Percentiles rank a stretch among this genome's conserved stretches.
Evolutionary conservation across 2,329 filamentous ascomycete species (phyloP).

Genomic region (Coleophoma eucalyptorum): DNA sequence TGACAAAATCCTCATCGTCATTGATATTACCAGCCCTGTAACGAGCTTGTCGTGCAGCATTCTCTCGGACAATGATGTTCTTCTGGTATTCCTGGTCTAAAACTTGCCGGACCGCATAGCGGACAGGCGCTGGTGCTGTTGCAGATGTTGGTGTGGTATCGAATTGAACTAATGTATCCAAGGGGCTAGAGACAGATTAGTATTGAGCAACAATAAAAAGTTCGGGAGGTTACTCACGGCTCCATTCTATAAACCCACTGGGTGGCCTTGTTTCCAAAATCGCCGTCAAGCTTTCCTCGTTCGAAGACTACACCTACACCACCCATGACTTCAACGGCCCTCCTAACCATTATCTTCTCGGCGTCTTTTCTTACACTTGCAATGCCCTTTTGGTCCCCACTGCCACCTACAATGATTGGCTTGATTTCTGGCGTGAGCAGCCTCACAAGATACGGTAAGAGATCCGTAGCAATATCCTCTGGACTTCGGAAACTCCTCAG

Average conservation of each 20-base stretch:
- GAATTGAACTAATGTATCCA: constrained; percentile 77
- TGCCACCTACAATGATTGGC: constrained; percentile 78
- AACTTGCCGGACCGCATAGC: constrained; percentile 92
- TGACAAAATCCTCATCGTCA: constrained; percentile 25
- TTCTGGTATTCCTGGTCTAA: constrained; percentile 86
- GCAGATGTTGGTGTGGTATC: constrained; percentile 57
- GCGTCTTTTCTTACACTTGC: constrained; percentile 85
- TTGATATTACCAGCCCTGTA: constrained; percentile 48
- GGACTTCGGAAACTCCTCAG: constrained; percentile 74
- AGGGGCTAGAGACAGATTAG: constrained; percentile 35
- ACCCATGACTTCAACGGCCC: constrained; percentile 78
- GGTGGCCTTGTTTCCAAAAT: constrained; percentile 51
- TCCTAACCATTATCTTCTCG: constrained; percentile 76
- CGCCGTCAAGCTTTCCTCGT: constrained; percentile 72
- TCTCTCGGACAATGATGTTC: constrained; percentile 63
- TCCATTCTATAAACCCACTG: constrained; percentile 93
- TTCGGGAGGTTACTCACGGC: constrained; percentile 56
- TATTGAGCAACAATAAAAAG: neutral
- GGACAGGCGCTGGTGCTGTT: constrained; percentile 62
- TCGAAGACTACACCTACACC: constrained; percentile 80
- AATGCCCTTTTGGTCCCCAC: constrained; percentile 58
- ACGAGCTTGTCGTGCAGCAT: constrained; percentile 61
- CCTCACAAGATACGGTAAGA: constrained; percentile 78
- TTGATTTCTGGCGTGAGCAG: constrained; percentile 89
- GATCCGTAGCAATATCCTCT: constrained; percentile 74